phyloP scores from a whole-genome alignment of 164 flowering plant genomes.

The Buxus sempervirens region DNA sequence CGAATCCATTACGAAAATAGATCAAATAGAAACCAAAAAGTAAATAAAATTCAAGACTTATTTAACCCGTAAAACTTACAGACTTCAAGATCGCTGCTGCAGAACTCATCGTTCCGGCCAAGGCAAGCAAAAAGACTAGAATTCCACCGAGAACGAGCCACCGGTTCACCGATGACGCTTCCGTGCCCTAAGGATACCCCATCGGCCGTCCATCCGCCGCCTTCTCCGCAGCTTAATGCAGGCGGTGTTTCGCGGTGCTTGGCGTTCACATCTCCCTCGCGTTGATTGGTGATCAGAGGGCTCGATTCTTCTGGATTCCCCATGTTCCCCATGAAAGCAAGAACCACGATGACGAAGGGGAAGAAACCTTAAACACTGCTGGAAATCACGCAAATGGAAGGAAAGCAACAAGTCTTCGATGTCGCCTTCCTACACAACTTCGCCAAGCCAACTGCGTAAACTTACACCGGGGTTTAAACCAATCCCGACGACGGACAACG shows the following conservation, averaged over 20 bases:
- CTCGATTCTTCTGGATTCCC: conserved; percentile 49
- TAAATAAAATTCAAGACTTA: neutral
- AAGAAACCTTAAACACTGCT: neutral
- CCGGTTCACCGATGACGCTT: conserved; percentile 69
- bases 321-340: conserved; percentile 44
- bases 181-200: conserved; percentile 69
- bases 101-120: conserved; percentile 82
- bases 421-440: no score
- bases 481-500: no score
- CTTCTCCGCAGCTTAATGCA: conserved; percentile 4
- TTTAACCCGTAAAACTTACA: conserved; percentile 50
- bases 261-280: conserved; percentile 12
- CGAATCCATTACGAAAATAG: neutral
- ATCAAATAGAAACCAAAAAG: neutral
- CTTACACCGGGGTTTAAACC: no score
- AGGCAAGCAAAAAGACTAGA: conserved; percentile 71
- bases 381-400: neutral
- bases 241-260: conserved; percentile 3
- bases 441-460: no score
- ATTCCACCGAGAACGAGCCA: conserved; percentile 57
- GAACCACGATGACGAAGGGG: neutral
- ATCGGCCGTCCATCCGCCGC: conserved; percentile 63
- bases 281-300: conserved; percentile 39
- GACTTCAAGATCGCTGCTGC: conserved; percentile 97
- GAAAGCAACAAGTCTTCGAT: no score